Percentiles rank a stretch among this genome's conserved stretches.
Evolutionary conservation across 169 alveolate species (phyloP).

Genomic region (Plasmodium malariae): DNA sequence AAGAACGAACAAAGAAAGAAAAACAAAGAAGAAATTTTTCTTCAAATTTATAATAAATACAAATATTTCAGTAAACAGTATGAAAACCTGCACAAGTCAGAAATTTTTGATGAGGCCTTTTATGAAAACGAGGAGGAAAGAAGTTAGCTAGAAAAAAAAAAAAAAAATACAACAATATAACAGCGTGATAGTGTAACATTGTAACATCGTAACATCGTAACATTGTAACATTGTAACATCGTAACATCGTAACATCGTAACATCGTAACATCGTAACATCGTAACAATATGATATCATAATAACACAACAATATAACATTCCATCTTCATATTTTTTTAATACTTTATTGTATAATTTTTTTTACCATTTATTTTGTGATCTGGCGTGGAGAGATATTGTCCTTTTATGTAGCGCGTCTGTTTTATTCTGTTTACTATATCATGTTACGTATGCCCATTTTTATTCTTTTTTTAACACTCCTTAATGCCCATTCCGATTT

Average conservation of each 20-base stretch:
- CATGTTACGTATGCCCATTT: neutral
- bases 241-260: too few relatives aligned
- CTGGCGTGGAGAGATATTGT: too few relatives aligned
- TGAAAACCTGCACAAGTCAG: conserved; percentile 28
- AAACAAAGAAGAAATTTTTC: conserved; percentile 56
- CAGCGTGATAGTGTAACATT: too few relatives aligned
- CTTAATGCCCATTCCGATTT: neutral
- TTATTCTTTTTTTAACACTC: neutral
- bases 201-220: too few relatives aligned
- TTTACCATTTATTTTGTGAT: too few relatives aligned
- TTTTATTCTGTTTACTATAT: neutral
- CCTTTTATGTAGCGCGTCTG: too few relatives aligned
- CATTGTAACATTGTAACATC: too few relatives aligned
- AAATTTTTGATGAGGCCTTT: conserved; percentile 27
- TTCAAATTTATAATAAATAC: conserved; percentile 23
- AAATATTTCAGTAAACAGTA: conserved; percentile 16
- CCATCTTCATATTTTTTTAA: too few relatives aligned
- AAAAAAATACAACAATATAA: conserved; percentile 8
- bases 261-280: too few relatives aligned
- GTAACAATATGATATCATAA: too few relatives aligned
- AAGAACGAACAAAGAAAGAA: conserved; percentile 45
- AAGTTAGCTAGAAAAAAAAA: conserved; percentile 15
- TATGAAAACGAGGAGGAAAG: conserved; percentile 51
- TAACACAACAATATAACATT: too few relatives aligned
- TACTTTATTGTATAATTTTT: too few relatives aligned